phyloP scores from a whole-genome alignment of 768 basidiomycete species.

The Boletus fagicola region DNA sequence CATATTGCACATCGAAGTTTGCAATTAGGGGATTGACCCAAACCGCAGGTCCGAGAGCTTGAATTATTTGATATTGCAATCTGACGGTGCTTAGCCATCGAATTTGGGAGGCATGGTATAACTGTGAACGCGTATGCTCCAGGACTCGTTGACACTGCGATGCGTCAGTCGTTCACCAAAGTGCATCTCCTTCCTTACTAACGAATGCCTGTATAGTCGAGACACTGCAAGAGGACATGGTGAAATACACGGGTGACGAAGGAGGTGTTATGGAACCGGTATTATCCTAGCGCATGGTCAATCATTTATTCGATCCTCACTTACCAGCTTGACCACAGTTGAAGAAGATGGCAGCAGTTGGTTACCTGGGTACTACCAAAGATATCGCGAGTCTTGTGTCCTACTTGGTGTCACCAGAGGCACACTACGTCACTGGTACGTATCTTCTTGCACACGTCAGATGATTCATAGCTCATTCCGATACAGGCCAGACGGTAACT shows the following conservation, averaged over 20 bases:
- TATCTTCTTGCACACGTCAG: neutral
- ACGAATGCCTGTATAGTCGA: conserved; percentile 15
- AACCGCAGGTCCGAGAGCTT: conserved; percentile 17
- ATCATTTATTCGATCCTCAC: neutral
- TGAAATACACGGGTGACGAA: conserved; percentile 11
- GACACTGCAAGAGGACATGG: conserved; percentile 11
- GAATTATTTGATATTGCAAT: neutral
- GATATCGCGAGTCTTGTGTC: conserved; percentile 40
- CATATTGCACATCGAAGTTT: conserved; percentile 42
- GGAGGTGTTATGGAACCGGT: conserved; percentile 19
- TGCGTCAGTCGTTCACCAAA: conserved; percentile 23
- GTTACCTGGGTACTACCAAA: conserved; percentile 24
- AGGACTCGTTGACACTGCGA: conserved; percentile 28
- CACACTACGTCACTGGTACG: conserved; percentile 36
- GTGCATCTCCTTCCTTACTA: neutral
- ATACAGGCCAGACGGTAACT: conserved; percentile 29
- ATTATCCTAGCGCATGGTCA: neutral
- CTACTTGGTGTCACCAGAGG: conserved; percentile 35
- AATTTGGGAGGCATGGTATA: conserved; percentile 32
- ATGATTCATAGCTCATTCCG: neutral
- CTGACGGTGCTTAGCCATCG: conserved; percentile 27
- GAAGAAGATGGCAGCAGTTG: conserved; percentile 15
- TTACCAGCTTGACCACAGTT: conserved; percentile 11
- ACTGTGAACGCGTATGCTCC: conserved; percentile 38
- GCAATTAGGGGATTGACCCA: conserved; percentile 45